Base-by-base conservation (phyloP, 140 eudicot species). In the Cichorium intybus region DNA sequence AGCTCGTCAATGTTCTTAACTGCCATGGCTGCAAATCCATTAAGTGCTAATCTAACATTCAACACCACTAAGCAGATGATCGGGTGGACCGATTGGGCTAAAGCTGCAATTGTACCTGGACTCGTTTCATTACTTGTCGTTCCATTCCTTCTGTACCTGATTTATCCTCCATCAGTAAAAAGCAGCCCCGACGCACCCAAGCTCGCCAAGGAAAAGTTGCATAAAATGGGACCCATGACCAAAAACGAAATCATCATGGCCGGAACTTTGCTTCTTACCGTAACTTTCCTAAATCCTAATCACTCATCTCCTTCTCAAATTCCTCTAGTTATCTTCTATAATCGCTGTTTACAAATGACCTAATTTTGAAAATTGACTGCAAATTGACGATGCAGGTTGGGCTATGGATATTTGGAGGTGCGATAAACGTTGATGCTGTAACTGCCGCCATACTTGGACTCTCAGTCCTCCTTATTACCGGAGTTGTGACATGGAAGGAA, bases 41-140 rank as follows among this genome's bases (percentile, higher is more conserved):
- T 93, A 83, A 84, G 95, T 62, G 95, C 94, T 0, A 93, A 85
- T 74, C 74, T 93, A 83, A 83, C 99, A 1, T 48, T 70, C 17
- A 79, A 74, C 35, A 83, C 97, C 4, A 88, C 88, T 10, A 48
- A 80, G 66, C 76, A 83, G 84, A 58, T 88, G 0, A 88, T 88
- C 29, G 93, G 93, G 59, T 93, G 99, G 99, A 88, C 90, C 37
- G 95, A 88, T 73, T 93, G 99, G 99, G 97, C 97, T n/a, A 81
- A 66, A 68, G 99, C 95, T 0, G 99, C 99, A 0, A 75, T 88
- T 20, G 97, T 93, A 47, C 99, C 99, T 3, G 99, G 97, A 2
- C 18, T 93, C 15, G 90, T 88, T 48, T 85, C 97, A 4, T 56
- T 93, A 80, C 60, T 86, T 64, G 94, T 93, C 24, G 95, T 88